Base-by-base conservation (phyloP, 192 early-diverging fungal species). In the Tieghemiomyces parasiticus region DNA sequence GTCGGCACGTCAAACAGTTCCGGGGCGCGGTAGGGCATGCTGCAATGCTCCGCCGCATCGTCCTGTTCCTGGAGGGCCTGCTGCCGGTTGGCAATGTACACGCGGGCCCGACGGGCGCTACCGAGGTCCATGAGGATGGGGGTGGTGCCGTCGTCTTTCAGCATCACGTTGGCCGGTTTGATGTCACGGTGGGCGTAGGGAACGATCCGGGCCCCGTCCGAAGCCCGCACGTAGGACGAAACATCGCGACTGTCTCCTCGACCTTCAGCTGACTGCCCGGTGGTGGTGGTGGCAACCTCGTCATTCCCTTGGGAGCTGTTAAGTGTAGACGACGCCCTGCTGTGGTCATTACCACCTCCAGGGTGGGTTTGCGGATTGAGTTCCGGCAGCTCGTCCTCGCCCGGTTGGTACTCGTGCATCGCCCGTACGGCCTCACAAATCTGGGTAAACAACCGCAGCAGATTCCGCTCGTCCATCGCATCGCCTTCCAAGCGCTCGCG, bases 111-210 rank as follows among this genome's bases (percentile, higher is more conserved):
- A n/a, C 67, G 65, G 35, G 79, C 74, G 24, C 84, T 86, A 56
- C 87, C 87, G 64, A 89, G 80, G 68, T 89, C 87, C 81, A 86
- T 84, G n/a, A 89, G 64, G 0, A 89, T 67, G 0, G 84, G 82
- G 28, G 83, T 81, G 31, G 64, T 47, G 24, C 77, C 76, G 58
- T 86, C 84, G 61, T 85, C 82, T 2, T 69, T 58, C 46, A 89
- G 70, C 65, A 89, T 65, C 0, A 86, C 74, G 60, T 89, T 89
- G 25, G 69, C 86, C 12, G 83, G 84, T 65, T 89, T 89, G 58
- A 89, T 84, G 61, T 89, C 86, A 9, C 86, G 70, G 59, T 89
- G 86, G 26, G 77, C 80, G 65, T 75, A 83, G 4, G 80, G 72
- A 25, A 75, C 65, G 62, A 72, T 48, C 14, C 29, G 19, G 10